Evolutionary conservation across 305 asterid species (phyloP).

Genomic region (Plantago lanceolata): DNA sequence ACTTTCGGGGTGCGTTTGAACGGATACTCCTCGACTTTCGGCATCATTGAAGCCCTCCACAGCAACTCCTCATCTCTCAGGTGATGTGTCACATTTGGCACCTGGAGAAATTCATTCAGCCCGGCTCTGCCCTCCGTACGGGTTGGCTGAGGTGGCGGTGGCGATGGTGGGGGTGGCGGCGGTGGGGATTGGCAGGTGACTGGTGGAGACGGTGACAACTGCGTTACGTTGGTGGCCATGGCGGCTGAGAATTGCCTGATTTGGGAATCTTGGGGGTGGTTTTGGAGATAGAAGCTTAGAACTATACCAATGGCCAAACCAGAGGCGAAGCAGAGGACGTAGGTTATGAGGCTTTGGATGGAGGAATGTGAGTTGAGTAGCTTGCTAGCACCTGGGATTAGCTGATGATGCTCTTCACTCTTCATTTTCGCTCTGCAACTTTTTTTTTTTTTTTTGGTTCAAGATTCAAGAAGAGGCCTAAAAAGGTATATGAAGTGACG

Average conservation of each 20-base stretch:
- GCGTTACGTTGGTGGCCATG: neutral
- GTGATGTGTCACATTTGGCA: conserved; percentile 39
- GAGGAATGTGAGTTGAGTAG: conserved; percentile 17
- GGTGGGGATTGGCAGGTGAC: neutral
- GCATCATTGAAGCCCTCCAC: conserved; percentile 69
- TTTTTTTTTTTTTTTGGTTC: neutral
- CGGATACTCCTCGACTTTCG: conserved; percentile 34
- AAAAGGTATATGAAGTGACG: neutral
- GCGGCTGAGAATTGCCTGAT: conserved; percentile 28
- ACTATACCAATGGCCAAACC: conserved; percentile 64
- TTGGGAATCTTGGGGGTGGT: conserved; percentile 33
- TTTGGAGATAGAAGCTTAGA: conserved; percentile 42
- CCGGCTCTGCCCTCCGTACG: conserved; percentile 11
- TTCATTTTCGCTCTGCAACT: conserved; percentile 25
- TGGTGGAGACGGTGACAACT: neutral
- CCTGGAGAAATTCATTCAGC: conserved; percentile 29
- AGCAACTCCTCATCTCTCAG: conserved; percentile 66
- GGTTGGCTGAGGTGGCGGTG: neutral
- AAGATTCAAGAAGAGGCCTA: neutral
- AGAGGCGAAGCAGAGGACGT: conserved; percentile 55
- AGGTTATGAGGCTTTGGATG: conserved; percentile 39
- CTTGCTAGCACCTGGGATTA: conserved; percentile 23
- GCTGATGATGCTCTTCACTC: conserved; percentile 30
- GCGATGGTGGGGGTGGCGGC: too few species aligned
- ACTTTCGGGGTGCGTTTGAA: conserved; percentile 48